Conservation (phyloP, 2,329 filamentous ascomycete genomes). For the Pyrenophora teres region DNA sequence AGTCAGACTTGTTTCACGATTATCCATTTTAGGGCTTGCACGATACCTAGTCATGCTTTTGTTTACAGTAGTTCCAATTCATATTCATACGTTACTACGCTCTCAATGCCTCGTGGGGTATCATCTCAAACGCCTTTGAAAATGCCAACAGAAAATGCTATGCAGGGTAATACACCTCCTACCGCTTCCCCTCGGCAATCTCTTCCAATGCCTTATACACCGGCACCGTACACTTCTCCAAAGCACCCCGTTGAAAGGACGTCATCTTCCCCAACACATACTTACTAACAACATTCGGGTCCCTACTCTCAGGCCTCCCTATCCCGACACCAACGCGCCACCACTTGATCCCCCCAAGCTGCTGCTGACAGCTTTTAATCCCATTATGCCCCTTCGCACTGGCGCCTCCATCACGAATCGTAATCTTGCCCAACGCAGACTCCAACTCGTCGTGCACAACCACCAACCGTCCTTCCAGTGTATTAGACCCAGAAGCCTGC, state of each 20-base stretch:
- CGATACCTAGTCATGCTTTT: constrained; percentile 27
- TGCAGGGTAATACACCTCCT: constrained; percentile 1
- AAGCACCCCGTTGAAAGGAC: constrained; percentile 35
- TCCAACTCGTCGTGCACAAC: constrained; percentile 91
- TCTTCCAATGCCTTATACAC: constrained; percentile 60
- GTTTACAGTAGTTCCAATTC: constrained; percentile 4
- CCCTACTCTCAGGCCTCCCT: constrained; percentile 75
- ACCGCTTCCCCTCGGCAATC: constrained; percentile 49
- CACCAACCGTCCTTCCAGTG: constrained; percentile 62
- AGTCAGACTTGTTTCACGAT: not conserved
- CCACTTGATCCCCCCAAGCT: constrained; percentile 47
- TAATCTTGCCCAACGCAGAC: constrained; percentile 68
- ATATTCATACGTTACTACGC: constrained; percentile 13
- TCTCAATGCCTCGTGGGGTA: constrained; percentile 13
- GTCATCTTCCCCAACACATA: constrained; percentile 78
- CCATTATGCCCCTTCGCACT: constrained; percentile 54
- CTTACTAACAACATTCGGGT: constrained; percentile 68
- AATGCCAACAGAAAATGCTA: constrained; percentile 5
- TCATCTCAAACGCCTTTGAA: constrained; percentile 14
- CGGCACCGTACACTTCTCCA: constrained; percentile 56
- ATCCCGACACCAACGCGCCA: constrained; percentile 80
- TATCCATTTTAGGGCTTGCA: constrained; percentile 18
- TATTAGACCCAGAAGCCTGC: constrained; percentile 10
- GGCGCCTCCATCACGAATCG: constrained; percentile 63
- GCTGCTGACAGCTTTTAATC: constrained; percentile 49